Evolutionary conservation across 1,139 yeast species (phyloP), one percentile per base, ranked within the genome.

Genomic region (Geotrichum macrosporum): DNA sequence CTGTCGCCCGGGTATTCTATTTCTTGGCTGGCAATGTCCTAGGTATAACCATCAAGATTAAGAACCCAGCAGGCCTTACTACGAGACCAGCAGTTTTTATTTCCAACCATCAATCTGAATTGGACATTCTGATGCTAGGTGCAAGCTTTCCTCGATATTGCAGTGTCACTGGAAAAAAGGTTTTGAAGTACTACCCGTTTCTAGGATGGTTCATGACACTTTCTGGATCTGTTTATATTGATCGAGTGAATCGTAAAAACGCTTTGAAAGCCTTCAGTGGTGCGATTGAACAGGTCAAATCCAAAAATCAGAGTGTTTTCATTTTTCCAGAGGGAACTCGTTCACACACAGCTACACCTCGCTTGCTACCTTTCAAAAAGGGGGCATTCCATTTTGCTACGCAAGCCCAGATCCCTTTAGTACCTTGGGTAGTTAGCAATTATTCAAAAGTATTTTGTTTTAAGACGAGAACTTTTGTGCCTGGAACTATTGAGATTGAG

Each of bases 341-440:
- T 65, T 86, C 96, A 0, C 84, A 81, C 54, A 67, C 83, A 15
- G 70, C 76, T 22, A 73, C 73, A 35, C 81, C 94, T 46, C 80
- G 75, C n/a, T 69, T 94, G 65, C 73, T 87, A 47, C 95, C 95
- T 1, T 87, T 94, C 69, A 94, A 94, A 67, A 94, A 94, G 64
- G 99, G 99, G 44, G 97, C 97, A 0, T 94, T 94, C 79, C 96
- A 92, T 67, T 76, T 94, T 61, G 98, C 99, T 12, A 84, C 84
- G 53, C 95, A 89, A 66, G 95, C 95, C 3, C 80, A 79, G 35
- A 80, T 92, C 31, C 97, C 97, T 19, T 71, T 94, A 38, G 79
- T 92, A 12, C 98, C 99, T 3, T 73, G 84, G 42, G 94, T 87
- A 9, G 87, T 86, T 9, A 78, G 89, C 39, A 94, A 94, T 69